Conservation (phyloP, 2,329 filamentous ascomycete species). For the Monosporascus sp. region DNA sequence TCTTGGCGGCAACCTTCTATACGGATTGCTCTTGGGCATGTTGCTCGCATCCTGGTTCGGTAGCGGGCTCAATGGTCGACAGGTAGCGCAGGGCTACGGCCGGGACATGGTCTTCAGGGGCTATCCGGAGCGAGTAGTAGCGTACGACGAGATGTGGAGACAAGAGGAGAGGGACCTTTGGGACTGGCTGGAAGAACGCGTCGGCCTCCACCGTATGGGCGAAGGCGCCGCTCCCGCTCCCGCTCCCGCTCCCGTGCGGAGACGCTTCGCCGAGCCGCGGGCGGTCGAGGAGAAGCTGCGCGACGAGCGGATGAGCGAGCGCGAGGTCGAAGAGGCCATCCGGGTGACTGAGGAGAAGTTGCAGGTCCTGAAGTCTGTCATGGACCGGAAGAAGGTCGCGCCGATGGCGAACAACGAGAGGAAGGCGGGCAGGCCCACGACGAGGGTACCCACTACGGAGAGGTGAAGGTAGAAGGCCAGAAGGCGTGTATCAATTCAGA, state of each 20-base stretch:
- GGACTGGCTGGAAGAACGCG: constrained; percentile 88
- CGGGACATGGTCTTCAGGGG: constrained; percentile 34
- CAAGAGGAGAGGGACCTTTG: constrained; percentile 83
- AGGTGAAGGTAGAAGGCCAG: constrained; percentile 6
- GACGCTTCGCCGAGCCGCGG: constrained; percentile 47
- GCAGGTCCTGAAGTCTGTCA: constrained; percentile 66
- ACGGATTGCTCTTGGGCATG: constrained; percentile 67
- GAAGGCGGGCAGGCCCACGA: constrained; percentile 10
- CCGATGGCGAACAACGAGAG: constrained; percentile 7
- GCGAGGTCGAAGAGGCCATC: constrained; percentile 75
- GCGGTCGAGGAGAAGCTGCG: constrained; percentile 55
- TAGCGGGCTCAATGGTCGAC: constrained; percentile 44
- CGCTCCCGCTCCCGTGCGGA: constrained; percentile 27
- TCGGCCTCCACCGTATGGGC: constrained; percentile 60
- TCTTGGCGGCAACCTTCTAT: constrained; percentile 70
- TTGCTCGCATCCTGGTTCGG: constrained; percentile 72
- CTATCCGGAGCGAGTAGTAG: constrained; percentile 64
- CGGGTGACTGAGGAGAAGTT: constrained; percentile 82
- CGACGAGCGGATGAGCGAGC: constrained; percentile 60
- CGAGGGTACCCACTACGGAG: constrained; percentile 9
- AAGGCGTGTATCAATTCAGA: background rate
- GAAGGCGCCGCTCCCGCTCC: constrained; percentile 30
- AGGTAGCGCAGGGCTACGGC: constrained; percentile 31
- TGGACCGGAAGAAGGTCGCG: constrained; percentile 49
- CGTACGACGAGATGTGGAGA: constrained; percentile 91